These are phyloP conservation scores for Prunus armeniaca DNA, from an alignment of 306 rosid genomes.

Conservation along the genomic window DNA sequence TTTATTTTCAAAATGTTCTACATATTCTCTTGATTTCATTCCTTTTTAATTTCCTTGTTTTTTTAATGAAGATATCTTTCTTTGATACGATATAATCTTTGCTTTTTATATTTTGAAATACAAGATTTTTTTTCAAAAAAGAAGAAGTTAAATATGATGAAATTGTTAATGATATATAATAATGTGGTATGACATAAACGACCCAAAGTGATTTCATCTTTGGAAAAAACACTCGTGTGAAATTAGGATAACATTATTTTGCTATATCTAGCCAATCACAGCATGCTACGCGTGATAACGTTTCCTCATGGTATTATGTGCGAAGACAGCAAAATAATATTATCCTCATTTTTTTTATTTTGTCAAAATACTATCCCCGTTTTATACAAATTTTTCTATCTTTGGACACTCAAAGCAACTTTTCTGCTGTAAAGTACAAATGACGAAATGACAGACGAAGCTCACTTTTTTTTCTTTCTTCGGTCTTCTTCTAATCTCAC, in stretches of 20 bases:
- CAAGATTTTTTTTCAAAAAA: neutral
- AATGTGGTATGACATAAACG: neutral
- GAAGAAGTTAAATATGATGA: neutral
- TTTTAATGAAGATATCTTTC: neutral
- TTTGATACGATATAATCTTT: neutral
- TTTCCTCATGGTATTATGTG: accelerated
- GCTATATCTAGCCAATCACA: accelerated
- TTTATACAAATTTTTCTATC: neutral
- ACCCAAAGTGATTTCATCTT: neutral
- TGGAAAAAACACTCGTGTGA: neutral
- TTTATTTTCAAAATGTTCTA: no score
- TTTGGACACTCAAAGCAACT: neutral
- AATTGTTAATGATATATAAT: neutral
- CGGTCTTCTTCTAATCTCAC: neutral
- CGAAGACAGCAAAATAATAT: accelerated
- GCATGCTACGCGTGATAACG: no score
- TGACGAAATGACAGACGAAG: neutral
- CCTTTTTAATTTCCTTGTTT: neutral
- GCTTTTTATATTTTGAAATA: neutral
- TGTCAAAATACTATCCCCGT: accelerated
- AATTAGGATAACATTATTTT: no score
- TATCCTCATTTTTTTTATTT: accelerated
- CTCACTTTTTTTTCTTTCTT: neutral
- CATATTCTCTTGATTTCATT: neutral
- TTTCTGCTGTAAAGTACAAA: neutral